Base-by-base conservation (phyloP, 2,329 filamentous ascomycete species). In the Aspergillus sojae region DNA sequence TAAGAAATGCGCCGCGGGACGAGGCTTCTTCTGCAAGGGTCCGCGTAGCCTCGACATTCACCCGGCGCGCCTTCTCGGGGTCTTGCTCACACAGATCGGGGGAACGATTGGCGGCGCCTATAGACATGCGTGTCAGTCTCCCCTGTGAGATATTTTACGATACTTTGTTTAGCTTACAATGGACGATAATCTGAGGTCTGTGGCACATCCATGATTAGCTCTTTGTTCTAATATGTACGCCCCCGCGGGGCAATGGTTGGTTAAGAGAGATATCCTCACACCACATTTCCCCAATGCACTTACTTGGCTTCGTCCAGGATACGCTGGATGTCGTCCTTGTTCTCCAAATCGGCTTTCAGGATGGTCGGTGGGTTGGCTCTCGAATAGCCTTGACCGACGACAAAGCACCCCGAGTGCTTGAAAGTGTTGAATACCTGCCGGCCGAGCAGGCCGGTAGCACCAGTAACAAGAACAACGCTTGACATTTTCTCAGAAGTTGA, bases 1-100 rank as follows among this genome's bases (percentile, higher is more conserved):
- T 87, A 68, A 82, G 72, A 60, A 82, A 73, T 26, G 77, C 76
- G 12, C 71, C 70, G 14, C 87, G 86, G 32, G 82, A 74, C 1
- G 88, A 85, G 58, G 91, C 90, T n/a, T 88, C 83, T 46, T 82
- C 77, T 11, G 92, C 91, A 14, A 97, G 85, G 10, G 80, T 79
- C 55, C 83, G 80, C 54, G 91, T 91, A 2, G 92, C 90, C 3
- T 87, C 83, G 14, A 94, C 87, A 72, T 96, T 96, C 71, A 96
- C 82, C 21, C 84, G 85, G 64, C 85, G 86, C 3, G 93, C 92
- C 60, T 88, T 91, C 63, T 89, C 86, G 3, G 93, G 93, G 75
- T 97, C 88, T 67, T 87, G 85, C 71, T 93, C 90, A 73, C 93
- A 94, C 74, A 91, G 90, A 78, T 97, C 93, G 2, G 94, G 93